Evolutionary conservation across 2,329 filamentous ascomycete species (phyloP), one percentile per base, ranked within the genome.

Genomic region (Fusarium pseudograminearum): DNA sequence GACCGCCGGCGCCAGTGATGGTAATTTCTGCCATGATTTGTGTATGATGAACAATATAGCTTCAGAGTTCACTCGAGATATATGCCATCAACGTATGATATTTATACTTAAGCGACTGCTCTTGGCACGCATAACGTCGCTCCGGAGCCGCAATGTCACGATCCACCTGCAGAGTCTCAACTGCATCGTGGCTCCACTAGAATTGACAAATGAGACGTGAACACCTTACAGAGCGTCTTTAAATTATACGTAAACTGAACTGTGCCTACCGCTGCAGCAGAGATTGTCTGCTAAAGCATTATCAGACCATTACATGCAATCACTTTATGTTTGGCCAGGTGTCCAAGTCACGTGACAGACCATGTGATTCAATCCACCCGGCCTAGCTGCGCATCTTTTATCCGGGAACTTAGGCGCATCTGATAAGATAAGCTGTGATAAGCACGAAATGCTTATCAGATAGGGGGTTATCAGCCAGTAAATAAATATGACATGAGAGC

Each of bases 1-100:
- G 45, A 11, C 52, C 61, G 12, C 24, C 52, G 14, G 59, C 30
- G 12, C 61, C 61, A 9, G 52, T 64, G 0, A 65, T 58, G 4
- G 45, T 65, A 11, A 64, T 33, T 14, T 46, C 28, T 10, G 61
- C 16, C 61, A 64, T 64, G 2, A 15, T 44, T 12, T 20, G 9
- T 2, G 31, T 10, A 2, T 30, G 2, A 14, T 7, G 15, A 12
- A 20, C 7, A 11, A 9, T 3, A 1, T 1, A n/a, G 9, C 14
- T 9, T 4, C 2, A 14, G 11, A 26, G 11, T 2, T 10, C 9
- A 18, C 15, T 18, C 10, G 14, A 16, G 28, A 30, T 7, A 7
- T 14, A 2, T 11, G 2, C 5, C 5, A 10, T 15, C 7, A 28
- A 30, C 24, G 14, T 40, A 40, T 14, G 24, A 24, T 51, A 20